phyloP scores from a whole-genome alignment of 306 rosid species.

The Morella rubra region DNA sequence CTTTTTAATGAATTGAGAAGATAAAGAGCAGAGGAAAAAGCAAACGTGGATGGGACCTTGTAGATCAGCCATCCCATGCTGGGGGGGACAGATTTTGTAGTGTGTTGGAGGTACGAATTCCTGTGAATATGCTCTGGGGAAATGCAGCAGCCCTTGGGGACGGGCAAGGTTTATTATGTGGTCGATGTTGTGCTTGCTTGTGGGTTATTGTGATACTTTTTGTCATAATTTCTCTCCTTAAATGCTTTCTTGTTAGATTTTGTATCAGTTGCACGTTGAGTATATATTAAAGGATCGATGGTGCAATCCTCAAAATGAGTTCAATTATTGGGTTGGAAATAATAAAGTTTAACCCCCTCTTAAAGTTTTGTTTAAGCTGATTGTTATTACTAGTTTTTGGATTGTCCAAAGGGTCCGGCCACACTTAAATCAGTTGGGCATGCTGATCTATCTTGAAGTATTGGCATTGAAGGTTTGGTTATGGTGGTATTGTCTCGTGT shows the following conservation, averaged over 20 bases:
- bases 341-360: slow-evolving; percentile 32
- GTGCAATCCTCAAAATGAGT: slow-evolving; percentile 49
- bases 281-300: slow-evolving; percentile 29
- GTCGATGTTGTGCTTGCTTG: slow-evolving; percentile 49
- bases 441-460: neutral
- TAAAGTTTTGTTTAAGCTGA: neutral
- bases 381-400: neutral
- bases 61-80: slow-evolving; percentile 36
- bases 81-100: slow-evolving; percentile 35
- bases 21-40: slow-evolving; percentile 23
- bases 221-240: slow-evolving; percentile 24
- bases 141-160: slow-evolving; percentile 32
- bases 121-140: slow-evolving; percentile 29
- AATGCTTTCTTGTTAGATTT: slow-evolving; percentile 24
- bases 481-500: neutral
- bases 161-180: slow-evolving; percentile 39
- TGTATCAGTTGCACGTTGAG: slow-evolving; percentile 37
- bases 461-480: neutral
- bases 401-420: neutral
- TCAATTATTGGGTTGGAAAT: slow-evolving; percentile 41
- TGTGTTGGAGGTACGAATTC: slow-evolving; percentile 33
- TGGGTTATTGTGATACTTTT: slow-evolving; percentile 47
- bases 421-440: neutral
- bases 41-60: slow-evolving; percentile 37
- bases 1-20: slow-evolving; percentile 12